Conservation (phyloP, 768 basidiomycete genomes). For the Auricularia cornea region DNA sequence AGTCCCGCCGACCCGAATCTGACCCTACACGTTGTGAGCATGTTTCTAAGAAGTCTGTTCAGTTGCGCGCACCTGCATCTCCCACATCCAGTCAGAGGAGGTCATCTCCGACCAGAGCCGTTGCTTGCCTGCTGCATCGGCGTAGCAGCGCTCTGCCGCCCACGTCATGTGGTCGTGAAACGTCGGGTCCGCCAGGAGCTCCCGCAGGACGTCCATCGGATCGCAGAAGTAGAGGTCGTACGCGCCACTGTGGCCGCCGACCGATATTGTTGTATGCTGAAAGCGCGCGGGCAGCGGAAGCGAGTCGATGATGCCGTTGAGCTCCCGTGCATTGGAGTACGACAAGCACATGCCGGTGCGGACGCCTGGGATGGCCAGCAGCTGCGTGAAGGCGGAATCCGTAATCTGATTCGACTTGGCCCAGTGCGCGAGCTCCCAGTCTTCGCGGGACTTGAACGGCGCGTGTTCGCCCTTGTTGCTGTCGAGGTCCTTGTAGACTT, state of each 20-base stretch:
- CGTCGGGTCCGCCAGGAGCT: conserved; percentile 21
- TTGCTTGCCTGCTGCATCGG: conserved; percentile 6
- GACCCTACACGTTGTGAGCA: too few relatives aligned
- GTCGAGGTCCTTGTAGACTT: neutral
- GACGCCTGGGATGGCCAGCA: neutral
- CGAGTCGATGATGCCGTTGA: neutral
- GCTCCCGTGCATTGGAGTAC: neutral
- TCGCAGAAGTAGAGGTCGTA: conserved; percentile 7
- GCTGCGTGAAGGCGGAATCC: neutral
- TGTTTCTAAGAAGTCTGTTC: too few relatives aligned
- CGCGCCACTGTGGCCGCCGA: neutral
- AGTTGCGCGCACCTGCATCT: conserved; percentile 23
- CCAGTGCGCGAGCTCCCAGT: neutral
- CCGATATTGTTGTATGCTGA: neutral
- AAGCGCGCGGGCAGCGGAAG: neutral
- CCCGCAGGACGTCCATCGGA: conserved; percentile 19
- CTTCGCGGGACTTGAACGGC: neutral
- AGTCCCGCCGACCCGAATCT: neutral
- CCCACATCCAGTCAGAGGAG: conserved; percentile 30
- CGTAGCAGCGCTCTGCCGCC: conserved; percentile 20
- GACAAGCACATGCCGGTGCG: neutral
- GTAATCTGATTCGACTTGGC: neutral
- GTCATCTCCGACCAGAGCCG: conserved; percentile 30
- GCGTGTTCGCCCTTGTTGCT: neutral
- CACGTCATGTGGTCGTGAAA: conserved; percentile 23